phyloP scores from a whole-genome alignment of 441 rosid species.

The Gossypium aridum region DNA sequence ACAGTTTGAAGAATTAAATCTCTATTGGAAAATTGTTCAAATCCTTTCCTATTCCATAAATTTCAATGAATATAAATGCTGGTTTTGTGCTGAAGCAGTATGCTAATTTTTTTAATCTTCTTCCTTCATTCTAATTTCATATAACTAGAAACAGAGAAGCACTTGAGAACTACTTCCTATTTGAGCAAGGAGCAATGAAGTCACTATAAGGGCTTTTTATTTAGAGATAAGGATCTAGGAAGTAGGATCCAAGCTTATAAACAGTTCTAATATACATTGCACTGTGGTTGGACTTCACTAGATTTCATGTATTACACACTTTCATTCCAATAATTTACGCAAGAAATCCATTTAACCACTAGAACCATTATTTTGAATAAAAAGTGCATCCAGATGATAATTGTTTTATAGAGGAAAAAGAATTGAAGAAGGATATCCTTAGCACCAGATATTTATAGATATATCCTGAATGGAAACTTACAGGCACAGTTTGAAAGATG shows the following conservation, averaged over 20 bases:
- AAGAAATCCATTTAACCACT: not conserved
- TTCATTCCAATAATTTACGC: not conserved
- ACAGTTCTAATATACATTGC: not conserved
- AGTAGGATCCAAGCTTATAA: not conserved
- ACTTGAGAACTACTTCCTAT: not conserved
- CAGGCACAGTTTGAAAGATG: not conserved
- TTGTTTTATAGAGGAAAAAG: not conserved
- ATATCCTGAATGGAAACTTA: not conserved
- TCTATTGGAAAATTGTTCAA: not conserved
- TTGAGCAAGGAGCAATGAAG: not conserved
- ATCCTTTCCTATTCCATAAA: not conserved
- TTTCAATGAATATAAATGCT: not conserved
- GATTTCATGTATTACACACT: not conserved
- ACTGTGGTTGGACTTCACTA: not conserved
- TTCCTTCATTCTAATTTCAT: not conserved
- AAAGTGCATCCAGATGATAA: not conserved
- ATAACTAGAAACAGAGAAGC: not conserved
- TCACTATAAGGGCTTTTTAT: no score
- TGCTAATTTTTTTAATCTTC: not conserved
- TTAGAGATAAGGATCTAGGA: not conserved
- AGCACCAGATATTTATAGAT: not conserved
- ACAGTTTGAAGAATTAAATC: not conserved
- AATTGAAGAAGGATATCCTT: not conserved
- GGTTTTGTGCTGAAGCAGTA: not conserved
- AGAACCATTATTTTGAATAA: not conserved